These are phyloP conservation scores for Pittosporum tobira DNA, from an alignment of 129 eudicot genomes.

Conservation along the genomic window DNA sequence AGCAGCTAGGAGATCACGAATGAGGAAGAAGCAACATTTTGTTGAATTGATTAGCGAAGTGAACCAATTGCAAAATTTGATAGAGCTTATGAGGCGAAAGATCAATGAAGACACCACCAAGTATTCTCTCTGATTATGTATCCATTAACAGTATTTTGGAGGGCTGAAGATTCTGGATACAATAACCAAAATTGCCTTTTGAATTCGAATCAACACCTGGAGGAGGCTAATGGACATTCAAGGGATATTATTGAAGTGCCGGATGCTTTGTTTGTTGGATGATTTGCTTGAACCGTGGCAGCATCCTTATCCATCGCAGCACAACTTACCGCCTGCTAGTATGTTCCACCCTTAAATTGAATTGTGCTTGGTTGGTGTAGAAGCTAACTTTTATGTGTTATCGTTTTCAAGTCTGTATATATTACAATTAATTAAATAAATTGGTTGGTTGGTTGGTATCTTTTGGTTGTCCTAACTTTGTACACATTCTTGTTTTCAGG, in stretches of 20 bases:
- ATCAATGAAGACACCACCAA: slow-evolving; percentile 11
- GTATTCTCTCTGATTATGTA: slow-evolving; percentile 17
- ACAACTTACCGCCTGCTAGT: slow-evolving; percentile 14
- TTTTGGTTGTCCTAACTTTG: too few relatives aligned
- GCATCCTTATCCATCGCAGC: slow-evolving; percentile 29
- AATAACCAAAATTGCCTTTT: slow-evolving; percentile 27
- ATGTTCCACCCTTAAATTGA: slow-evolving; percentile 13
- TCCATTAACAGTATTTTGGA: slow-evolving; percentile 32
- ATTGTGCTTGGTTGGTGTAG: too few relatives aligned
- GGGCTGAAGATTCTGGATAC: slow-evolving; percentile 33
- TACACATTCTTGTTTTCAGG: too few relatives aligned
- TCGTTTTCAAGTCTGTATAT: too few relatives aligned
- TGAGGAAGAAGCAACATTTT: slow-evolving; percentile 37
- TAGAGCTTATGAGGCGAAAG: slow-evolving; percentile 8
- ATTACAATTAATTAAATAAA: too few relatives aligned
- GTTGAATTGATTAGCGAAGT: slow-evolving; percentile 27
- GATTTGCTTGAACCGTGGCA: slow-evolving; percentile 51
- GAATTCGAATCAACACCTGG: slow-evolving; percentile 24
- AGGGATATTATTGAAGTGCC: slow-evolving; percentile 28
- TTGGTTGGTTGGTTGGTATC: too few relatives aligned
- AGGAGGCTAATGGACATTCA: slow-evolving; percentile 26
- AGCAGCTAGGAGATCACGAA: slow-evolving; percentile 38
- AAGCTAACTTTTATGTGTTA: too few relatives aligned
- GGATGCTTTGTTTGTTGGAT: slow-evolving; percentile 15
- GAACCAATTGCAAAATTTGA: slow-evolving; percentile 17